Base-by-base conservation (phyloP, 306 rosid species). In the Vigna nakashimae region DNA sequence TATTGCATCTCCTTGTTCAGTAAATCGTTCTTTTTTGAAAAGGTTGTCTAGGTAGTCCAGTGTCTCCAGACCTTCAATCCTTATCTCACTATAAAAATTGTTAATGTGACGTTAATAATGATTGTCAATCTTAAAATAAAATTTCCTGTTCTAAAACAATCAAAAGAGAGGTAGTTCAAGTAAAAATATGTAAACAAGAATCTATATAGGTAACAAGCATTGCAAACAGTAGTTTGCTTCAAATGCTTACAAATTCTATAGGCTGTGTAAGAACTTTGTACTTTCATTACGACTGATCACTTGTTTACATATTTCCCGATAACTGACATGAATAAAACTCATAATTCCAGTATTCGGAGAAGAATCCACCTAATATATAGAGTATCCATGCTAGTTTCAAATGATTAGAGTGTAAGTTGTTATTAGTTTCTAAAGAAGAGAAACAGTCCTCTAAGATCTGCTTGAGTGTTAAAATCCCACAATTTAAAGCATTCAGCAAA, bases 11-110 rank as follows among this genome's bases (percentile, higher is more conserved):
- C 96, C 97, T 90, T 94, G 98, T 82, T 94, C 98, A 18, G 97
- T 94, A 74, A 94, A 90, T 30, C 98, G 92, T 82, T 94, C 92
- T 64, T 87, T 92, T 49, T 83, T 91, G 63, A 72, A 85, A 62
- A 92, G 97, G 84, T 91, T 86, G 90, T 94, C 97, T 36, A 92
- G 85, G 86, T 90, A 92, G 75, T 94, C 97, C 36, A 89, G 90
- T 49, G 98, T 94, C 88, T 94, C 98, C 78, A 94, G 83, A 70
- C 97, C 96, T 85, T 94, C 98, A 65, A 94, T 86, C 85, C 98
- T 87, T 84, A 94, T 92, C 89, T 94, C 97, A 70, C 98, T 94
- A 18, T 22, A 74, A 87, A 7, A 71, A 68, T 72, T 17, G 76
- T 68, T 32, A 66, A 51, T 55, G 20, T 78, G 32, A 46, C 51